phyloP scores from a whole-genome alignment of 2,329 filamentous ascomycete species.

The Cladophialophora carrionii region DNA sequence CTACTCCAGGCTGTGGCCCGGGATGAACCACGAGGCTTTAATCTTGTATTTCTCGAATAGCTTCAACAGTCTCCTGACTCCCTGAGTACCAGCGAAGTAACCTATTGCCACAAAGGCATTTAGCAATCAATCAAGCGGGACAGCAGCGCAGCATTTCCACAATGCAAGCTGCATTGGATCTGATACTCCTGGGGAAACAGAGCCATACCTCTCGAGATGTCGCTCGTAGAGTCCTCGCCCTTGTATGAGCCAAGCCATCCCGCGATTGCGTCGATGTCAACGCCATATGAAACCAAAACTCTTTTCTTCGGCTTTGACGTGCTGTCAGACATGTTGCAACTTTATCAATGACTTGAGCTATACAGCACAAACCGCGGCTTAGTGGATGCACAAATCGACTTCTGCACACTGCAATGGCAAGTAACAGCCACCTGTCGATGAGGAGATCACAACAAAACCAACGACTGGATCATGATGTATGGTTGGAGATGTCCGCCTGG shows the following conservation, averaged over 20 bases:
- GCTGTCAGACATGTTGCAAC: conserved; percentile 6
- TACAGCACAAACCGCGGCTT: neutral
- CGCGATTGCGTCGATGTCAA: conserved; percentile 74
- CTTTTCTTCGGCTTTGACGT: conserved; percentile 48
- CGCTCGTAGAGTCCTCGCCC: conserved; percentile 70
- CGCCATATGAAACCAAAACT: conserved; percentile 64
- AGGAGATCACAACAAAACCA: neutral
- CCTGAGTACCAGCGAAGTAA: conserved; percentile 70
- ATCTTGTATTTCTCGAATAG: conserved; percentile 73
- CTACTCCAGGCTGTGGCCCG: conserved; percentile 62
- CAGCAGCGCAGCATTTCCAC: neutral
- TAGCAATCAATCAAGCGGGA: neutral
- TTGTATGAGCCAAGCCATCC: conserved; percentile 77
- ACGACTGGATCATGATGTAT: neutral
- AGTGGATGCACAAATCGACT: neutral
- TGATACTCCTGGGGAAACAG: neutral
- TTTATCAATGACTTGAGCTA: neutral
- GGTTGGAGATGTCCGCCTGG: conserved; percentile 16
- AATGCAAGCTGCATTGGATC: neutral
- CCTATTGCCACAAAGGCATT: conserved; percentile 40
- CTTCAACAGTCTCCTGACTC: conserved; percentile 68
- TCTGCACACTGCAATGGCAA: neutral
- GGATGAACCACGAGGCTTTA: conserved; percentile 70
- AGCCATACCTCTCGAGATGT: conserved; percentile 68
- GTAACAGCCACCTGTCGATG: neutral